A percentile compares a stretch with the other conserved stretches of the same genome.
Evolutionary conservation across 306 rosid species (phyloP).

Genomic region (Malus sieversii): DNA sequence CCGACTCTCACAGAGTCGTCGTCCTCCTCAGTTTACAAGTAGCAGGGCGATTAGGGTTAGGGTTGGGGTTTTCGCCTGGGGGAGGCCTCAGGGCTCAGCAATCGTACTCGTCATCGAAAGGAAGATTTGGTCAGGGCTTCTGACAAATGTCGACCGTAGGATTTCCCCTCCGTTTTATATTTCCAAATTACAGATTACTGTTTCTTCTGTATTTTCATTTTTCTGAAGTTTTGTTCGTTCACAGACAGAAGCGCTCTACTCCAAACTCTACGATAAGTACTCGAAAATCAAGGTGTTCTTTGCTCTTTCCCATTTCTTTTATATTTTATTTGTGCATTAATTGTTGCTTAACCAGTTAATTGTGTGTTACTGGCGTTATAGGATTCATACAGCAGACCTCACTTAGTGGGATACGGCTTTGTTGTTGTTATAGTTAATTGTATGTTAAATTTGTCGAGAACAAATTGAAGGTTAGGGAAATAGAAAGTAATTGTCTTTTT

Average conservation of each 20-base stretch:
- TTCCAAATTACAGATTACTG: not conserved
- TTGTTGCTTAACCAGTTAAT: not conserved
- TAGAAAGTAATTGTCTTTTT: not conserved
- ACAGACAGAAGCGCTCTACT: constrained; percentile 63
- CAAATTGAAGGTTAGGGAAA: not conserved
- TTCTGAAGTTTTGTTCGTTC: not conserved
- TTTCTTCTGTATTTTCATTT: not conserved
- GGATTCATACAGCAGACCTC: too few relatives aligned
- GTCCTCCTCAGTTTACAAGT: not conserved
- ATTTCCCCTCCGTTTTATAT: not conserved
- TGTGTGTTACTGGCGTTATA: not conserved
- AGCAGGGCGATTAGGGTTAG: not conserved
- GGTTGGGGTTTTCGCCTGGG: not conserved
- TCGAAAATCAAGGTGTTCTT: constrained; percentile 54
- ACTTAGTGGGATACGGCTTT: too few relatives aligned
- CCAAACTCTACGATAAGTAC: constrained; percentile 79
- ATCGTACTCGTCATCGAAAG: not conserved
- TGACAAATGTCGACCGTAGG: not conserved
- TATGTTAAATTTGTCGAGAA: not conserved
- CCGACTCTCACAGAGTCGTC: not conserved
- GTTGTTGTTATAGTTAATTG: not conserved
- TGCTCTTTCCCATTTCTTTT: not conserved
- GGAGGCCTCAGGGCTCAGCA: not conserved
- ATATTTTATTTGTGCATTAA: not conserved
- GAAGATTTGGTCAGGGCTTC: not conserved